These are phyloP conservation scores for Pseudognaphalium luteoalbum DNA, from an alignment of 129 eudicot genomes.

Conservation along the genomic window DNA sequence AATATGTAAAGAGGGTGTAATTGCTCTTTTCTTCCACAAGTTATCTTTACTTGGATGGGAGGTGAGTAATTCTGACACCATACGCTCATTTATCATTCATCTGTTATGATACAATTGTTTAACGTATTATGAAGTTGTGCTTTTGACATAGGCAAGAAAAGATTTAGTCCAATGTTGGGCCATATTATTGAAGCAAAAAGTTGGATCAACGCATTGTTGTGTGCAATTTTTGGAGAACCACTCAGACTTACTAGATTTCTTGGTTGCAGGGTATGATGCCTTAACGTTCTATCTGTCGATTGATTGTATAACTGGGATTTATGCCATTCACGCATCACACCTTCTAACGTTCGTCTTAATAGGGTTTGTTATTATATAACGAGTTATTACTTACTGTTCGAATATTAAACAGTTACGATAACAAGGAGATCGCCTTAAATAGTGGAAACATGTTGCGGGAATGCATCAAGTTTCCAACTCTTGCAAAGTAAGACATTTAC, in stretches of 20 bases:
- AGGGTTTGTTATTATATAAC: not conserved
- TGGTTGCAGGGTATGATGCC: conserved; percentile 74
- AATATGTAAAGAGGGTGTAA: conserved; percentile 79
- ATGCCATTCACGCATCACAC: not conserved
- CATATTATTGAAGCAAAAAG: conserved; percentile 80
- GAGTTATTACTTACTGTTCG: conserved; percentile 11
- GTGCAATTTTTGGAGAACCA: conserved; percentile 85
- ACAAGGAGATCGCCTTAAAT: conserved; percentile 92
- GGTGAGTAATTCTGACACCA: conserved; percentile 39
- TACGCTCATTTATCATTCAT: conserved; percentile 2
- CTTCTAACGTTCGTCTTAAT: not conserved
- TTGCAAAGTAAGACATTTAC: conserved; percentile 82
- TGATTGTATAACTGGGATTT: not conserved
- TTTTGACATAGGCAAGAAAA: conserved; percentile 74
- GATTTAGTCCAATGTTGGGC: conserved; percentile 96
- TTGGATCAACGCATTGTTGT: conserved; percentile 70
- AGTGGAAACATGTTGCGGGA: conserved; percentile 95
- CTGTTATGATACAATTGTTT: conserved; percentile 1
- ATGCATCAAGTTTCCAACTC: conserved; percentile 84
- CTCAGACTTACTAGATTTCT: conserved; percentile 81
- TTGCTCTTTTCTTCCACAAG: conserved; percentile 76
- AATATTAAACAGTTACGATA: conserved; percentile 77
- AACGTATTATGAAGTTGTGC: conserved; percentile 5
- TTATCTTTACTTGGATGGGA: conserved; percentile 87
- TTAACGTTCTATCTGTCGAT: not conserved